Percentiles rank a stretch among this genome's conserved stretches.
phyloP scores from a whole-genome alignment of 2,329 filamentous ascomycete species.

The Phaeosphaeriaceae sp. region DNA sequence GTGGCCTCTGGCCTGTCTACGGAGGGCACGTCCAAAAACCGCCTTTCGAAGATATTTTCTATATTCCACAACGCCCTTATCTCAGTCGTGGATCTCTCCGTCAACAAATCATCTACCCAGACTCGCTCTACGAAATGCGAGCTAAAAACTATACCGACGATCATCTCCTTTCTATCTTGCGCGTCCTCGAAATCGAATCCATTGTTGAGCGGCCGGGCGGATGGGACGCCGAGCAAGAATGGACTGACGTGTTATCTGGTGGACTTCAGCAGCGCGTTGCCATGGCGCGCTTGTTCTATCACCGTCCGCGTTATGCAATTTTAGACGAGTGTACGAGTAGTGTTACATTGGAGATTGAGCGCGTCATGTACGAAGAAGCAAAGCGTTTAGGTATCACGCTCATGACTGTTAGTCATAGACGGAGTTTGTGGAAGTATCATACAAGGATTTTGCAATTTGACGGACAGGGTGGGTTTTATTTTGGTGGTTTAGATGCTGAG shows the following conservation, averaged over 20 bases:
- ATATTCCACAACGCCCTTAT: conserved; percentile 95
- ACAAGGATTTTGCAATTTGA: conserved; percentile 95
- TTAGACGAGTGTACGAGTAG: conserved; percentile 95
- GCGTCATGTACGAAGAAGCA: conserved; percentile 95
- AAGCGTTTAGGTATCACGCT: conserved; percentile 90
- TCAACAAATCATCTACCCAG: conserved; percentile 96
- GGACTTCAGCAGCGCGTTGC: conserved; percentile 95
- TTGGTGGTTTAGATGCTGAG: conserved; percentile 88
- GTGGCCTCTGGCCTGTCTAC: conserved; percentile 97
- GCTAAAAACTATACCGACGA: conserved; percentile 81
- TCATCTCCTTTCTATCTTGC: conserved; percentile 78
- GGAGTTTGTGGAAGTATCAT: conserved; percentile 97
- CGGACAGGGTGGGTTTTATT: conserved; percentile 89
- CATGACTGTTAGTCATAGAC: conserved; percentile 93
- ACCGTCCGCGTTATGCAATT: conserved; percentile 90
- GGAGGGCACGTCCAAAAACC: conserved; percentile 93
- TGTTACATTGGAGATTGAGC: conserved; percentile 94
- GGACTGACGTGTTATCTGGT: conserved; percentile 91
- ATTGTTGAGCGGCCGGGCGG: conserved; percentile 80
- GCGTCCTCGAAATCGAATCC: conserved; percentile 80
- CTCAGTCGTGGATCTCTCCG: conserved; percentile 89
- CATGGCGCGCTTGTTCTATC: conserved; percentile 95
- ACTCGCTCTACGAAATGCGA: conserved; percentile 85
- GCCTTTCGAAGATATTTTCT: conserved; percentile 92
- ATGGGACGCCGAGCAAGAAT: conserved; percentile 95